Evolutionary conservation across 2,329 filamentous ascomycete genomes (phyloP).

Genomic region (Incumbomyces lentus): DNA sequence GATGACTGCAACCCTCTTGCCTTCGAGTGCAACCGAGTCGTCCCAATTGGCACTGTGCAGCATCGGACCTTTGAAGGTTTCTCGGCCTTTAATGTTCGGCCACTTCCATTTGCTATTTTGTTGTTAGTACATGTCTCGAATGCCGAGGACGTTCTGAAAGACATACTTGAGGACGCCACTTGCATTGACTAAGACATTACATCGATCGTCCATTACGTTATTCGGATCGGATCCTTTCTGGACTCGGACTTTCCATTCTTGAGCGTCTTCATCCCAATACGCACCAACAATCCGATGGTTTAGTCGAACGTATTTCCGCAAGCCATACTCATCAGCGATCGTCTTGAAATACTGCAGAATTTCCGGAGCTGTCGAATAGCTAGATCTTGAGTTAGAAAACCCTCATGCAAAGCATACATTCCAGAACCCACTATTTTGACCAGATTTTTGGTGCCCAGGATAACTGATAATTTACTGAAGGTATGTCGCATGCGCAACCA

Average conservation of each 20-base stretch:
- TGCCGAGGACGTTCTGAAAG: too few relatives aligned
- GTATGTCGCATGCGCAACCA: slow-evolving; percentile 24
- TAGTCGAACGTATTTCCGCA: slow-evolving; percentile 15
- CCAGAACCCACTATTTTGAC: neutral
- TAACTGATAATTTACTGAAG: neutral
- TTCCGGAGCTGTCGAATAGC: slow-evolving; percentile 12
- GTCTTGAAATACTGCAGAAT: slow-evolving; percentile 20
- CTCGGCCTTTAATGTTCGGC: slow-evolving; percentile 27
- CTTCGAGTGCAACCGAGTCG: slow-evolving; percentile 19
- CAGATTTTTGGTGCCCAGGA: neutral
- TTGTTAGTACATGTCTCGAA: too few relatives aligned
- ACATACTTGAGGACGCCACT: slow-evolving; percentile 20
- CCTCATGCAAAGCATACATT: slow-evolving; percentile 1
- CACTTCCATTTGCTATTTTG: neutral
- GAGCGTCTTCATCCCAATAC: neutral
- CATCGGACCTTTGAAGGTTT: slow-evolving; percentile 27
- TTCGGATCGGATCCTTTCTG: slow-evolving; percentile 1
- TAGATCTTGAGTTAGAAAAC: slow-evolving; percentile 14
- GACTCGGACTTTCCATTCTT: slow-evolving; percentile 13
- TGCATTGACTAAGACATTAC: slow-evolving; percentile 22
- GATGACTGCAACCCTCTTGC: slow-evolving; percentile 21
- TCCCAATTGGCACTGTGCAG: slow-evolving; percentile 27
- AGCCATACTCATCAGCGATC: slow-evolving; percentile 17
- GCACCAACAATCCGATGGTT: neutral
- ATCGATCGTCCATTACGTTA: neutral